Base-by-base conservation (phyloP, 2,329 filamentous ascomycete species). In the Penicillium occitanis region DNA sequence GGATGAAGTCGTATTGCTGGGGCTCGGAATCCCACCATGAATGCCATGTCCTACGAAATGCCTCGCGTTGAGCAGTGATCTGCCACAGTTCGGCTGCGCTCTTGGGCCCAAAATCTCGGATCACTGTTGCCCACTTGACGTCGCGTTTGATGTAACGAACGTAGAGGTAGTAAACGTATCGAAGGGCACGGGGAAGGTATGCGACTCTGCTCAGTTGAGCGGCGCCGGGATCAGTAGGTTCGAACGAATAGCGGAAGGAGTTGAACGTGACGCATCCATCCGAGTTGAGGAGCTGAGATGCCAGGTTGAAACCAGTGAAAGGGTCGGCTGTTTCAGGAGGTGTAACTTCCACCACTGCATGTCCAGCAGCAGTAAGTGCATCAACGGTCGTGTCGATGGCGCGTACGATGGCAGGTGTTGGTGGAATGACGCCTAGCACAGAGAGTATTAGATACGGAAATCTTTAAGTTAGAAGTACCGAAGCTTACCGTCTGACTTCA, bases 81-180 rank as follows among this genome's bases (percentile, higher is more conserved):
- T 91, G 85, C 92, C 92, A 97, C 74, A 94, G 90, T 78, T 96
- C 89, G 68, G 85, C 87, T 1, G 90, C 89, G 11, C 85, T 88
- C 79, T 93, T 93, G 63, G 87, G 85, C 62, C 88, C 85, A 86
- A 91, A 96, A 71, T 89, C 83, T 51, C 85, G 84, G 57, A 97
- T 80, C 5, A 97, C 79, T 0, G 88, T 89, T 0, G 93, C 92
- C 91, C 92, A 96, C 59, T 93, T 79, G 1, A 81, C 76, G 75
- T 97, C 93, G 11, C 88, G 81, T 63, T 88, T 87, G 68, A 97
- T 82, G 76, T 97, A 96, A 73, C 90, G 90, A n/a, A 95, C 89
- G 85, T 91, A 97, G 5, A 93, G 86, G 75, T 93, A 95, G 81
- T 96, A 92, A n/a, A 95, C 73, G 76, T 90, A 96, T 75, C 92